A percentile compares a stretch with the other conserved stretches of the same genome.
These are phyloP conservation scores for Leishmania gerbilli DNA, from an alignment of 208 protist species.

Conservation along the genomic window DNA sequence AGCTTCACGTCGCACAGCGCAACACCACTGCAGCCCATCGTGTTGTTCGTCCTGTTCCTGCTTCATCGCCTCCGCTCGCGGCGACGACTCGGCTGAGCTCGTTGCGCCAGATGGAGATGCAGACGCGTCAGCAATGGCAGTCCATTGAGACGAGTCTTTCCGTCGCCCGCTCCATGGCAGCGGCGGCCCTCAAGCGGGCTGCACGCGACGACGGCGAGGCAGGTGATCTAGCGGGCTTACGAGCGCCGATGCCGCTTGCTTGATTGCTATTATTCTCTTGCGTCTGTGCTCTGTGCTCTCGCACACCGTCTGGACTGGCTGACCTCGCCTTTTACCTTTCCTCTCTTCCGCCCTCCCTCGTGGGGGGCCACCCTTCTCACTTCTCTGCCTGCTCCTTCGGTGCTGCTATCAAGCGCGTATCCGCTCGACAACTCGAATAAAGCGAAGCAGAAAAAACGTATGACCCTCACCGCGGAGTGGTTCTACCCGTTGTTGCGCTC, in stretches of 20 bases:
- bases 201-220: background rate
- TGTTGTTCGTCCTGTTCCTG: background rate
- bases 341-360: background rate
- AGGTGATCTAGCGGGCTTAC: background rate
- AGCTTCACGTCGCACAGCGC: background rate
- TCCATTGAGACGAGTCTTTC: conserved; percentile 13
- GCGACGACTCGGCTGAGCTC: background rate
- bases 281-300: background rate
- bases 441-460: background rate
- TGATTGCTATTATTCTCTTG: background rate
- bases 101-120: conserved; percentile 8
- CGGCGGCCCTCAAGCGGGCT: background rate
- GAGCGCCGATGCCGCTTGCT: background rate
- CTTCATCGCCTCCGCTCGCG: background rate
- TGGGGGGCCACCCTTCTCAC: background rate
- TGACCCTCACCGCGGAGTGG: background rate
- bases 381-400: background rate
- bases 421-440: background rate
- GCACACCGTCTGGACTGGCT: background rate
- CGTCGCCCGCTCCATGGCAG: conserved; percentile 10
- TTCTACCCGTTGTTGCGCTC: background rate
- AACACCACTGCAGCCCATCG: background rate
- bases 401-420: background rate
- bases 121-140: conserved; percentile 14
- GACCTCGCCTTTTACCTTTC: background rate